Base-by-base conservation (phyloP, 2,329 filamentous ascomycete species). In the Cercospora beticola region DNA sequence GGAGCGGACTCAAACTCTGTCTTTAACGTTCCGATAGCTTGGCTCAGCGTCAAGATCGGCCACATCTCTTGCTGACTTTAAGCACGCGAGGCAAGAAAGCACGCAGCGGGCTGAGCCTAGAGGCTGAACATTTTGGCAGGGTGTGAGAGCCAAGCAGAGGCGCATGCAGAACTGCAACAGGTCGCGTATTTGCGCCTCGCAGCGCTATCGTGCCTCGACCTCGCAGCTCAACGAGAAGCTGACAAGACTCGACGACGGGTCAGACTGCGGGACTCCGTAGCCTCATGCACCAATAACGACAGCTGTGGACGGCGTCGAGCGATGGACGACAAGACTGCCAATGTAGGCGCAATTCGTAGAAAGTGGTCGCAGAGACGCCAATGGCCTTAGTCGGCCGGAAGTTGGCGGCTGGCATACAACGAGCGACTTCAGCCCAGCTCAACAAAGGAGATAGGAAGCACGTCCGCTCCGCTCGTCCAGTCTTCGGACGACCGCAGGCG, bases 11-110 rank as follows among this genome's bases (percentile, higher is more conserved):
- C 28, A 40, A 64, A 57, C 31, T 36, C 28, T 43, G 46, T 28
- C n/a, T 57, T 21, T 43, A 58, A 33, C 31, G 52, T 43, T 57
- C 49, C 49, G 31, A 31, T 58, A 40, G 61, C 62, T 57, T 31
- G 62, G 28, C 33, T 23, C 49, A 23, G 21, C 23, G 31, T 63
- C 26, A 63, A 63, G 23, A 54, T 63, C 61, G 43, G 60, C 60
- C 60, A 23, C 33, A 62, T 31, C 5, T 26, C 60, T 33, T 64
- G 62, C 31, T 26, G 62, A 31, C 16, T 23, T 12, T n/a, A 52
- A 52, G 36, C 26, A 52, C 43, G 30, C 54, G 54, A 57, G 54
- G 28, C 30, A 58, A 21, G 56, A 33, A 36, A 16, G 31, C 12
- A 36, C 8, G 56, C 28, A 59, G 28, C 56, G 30, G 28, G 30